A percentile compares a stretch with the other conserved stretches of the same genome.
Conservation (phyloP, 2,329 filamentous ascomycete genomes). For the Chrysoporthe deuterocubensis region DNA sequence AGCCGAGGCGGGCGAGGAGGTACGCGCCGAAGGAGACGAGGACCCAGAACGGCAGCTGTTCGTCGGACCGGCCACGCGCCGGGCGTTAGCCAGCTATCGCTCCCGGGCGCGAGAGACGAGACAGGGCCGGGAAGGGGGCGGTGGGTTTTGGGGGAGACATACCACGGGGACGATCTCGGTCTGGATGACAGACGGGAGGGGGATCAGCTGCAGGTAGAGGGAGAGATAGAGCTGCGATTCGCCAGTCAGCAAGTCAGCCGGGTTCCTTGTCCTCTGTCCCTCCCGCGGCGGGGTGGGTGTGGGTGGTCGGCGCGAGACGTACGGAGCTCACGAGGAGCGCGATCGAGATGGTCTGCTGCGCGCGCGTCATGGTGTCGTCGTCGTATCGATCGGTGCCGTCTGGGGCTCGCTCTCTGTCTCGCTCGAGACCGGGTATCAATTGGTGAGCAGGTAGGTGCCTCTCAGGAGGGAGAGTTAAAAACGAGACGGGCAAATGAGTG, state of each 20-base stretch:
- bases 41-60: constrained; percentile 85
- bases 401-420: not conserved
- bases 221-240: constrained; percentile 80
- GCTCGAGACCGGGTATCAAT: not conserved
- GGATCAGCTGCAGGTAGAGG: constrained; percentile 81
- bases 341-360: constrained; percentile 88
- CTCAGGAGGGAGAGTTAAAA: not conserved
- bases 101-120: not conserved
- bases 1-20: constrained; percentile 88
- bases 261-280: constrained; percentile 28
- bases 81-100: not conserved
- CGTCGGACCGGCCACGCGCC: not conserved
- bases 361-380: constrained; percentile 77
- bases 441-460: not conserved
- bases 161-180: constrained; percentile 88
- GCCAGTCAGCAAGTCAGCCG: not conserved
- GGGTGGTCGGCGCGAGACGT: constrained; percentile 42
- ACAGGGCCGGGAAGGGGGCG: constrained; percentile 1
- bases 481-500: constrained; percentile 23
- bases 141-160: constrained; percentile 44
- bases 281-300: not conserved
- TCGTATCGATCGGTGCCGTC: not conserved
- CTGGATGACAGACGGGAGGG: constrained; percentile 77
- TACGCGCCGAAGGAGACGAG: constrained; percentile 90
- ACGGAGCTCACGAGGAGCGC: constrained; percentile 87